Evolutionary conservation across 2,329 filamentous ascomycete species (phyloP).

Genomic region (Emmonsiellopsis sp.): DNA sequence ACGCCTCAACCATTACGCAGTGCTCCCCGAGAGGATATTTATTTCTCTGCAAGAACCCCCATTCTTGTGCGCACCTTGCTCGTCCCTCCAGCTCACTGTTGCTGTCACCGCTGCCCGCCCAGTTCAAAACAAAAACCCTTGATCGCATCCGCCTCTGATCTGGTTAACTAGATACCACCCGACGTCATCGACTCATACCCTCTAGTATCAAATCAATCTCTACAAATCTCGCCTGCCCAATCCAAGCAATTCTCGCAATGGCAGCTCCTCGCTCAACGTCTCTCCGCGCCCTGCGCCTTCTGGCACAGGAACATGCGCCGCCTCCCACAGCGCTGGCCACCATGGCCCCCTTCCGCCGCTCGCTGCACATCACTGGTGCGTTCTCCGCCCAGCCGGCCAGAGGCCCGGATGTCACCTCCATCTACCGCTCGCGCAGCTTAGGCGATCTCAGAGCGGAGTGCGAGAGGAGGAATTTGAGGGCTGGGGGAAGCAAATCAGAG

Average conservation of each 20-base stretch:
- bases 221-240: not conserved
- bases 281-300: conserved; percentile 35
- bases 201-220: not conserved
- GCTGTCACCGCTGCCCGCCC: not conserved
- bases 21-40: not conserved
- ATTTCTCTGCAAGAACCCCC: not conserved
- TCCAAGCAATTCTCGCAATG: conserved; percentile 22
- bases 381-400: conserved; percentile 45
- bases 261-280: conserved; percentile 37
- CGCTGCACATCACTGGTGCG: conserved; percentile 52
- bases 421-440: conserved; percentile 43
- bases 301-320: conserved; percentile 29
- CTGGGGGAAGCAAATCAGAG: conserved; percentile 41
- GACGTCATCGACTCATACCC: too few relatives aligned
- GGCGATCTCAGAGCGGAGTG: conserved; percentile 45
- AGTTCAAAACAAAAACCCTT: too few relatives aligned
- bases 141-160: too few relatives aligned
- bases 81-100: not conserved
- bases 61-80: too few relatives aligned
- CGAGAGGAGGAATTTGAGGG: conserved; percentile 39
- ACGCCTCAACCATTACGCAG: not conserved
- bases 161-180: too few relatives aligned
- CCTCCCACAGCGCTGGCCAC: conserved; percentile 4
- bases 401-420: conserved; percentile 42
- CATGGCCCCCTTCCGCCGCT: conserved; percentile 33